Conservation (phyloP, 495 filamentous ascomycete species). For the Aspergillus incahuasiensis region DNA sequence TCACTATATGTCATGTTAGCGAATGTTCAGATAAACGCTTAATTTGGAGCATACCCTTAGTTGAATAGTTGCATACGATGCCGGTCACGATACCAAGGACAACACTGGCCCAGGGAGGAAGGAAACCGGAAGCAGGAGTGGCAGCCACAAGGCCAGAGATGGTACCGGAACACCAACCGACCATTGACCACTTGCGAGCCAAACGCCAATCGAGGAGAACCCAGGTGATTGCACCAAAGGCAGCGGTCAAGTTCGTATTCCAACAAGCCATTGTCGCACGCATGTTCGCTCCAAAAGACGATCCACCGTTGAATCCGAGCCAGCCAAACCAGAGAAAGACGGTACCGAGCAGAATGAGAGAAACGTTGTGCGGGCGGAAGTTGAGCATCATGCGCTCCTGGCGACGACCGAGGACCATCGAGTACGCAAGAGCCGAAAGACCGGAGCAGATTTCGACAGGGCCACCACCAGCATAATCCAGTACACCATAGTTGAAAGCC, state of each 20-base stretch:
- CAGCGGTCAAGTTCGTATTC: slow-evolving; percentile 91
- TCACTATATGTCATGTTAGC: slow-evolving; percentile 50
- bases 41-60: slow-evolving; percentile 57
- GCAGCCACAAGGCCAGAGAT: slow-evolving; percentile 88
- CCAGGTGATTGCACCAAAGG: slow-evolving; percentile 86
- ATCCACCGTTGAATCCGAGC: slow-evolving; percentile 98
- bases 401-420: slow-evolving; percentile 88
- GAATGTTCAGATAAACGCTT: slow-evolving; percentile 11
- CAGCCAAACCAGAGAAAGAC: slow-evolving; percentile 97
- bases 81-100: slow-evolving; percentile 81
- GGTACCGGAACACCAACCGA: slow-evolving; percentile 95
- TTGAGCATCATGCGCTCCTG: slow-evolving; percentile 99
- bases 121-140: slow-evolving; percentile 82
- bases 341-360: slow-evolving; percentile 91
- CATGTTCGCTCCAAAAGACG: slow-evolving; percentile 92
- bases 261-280: slow-evolving; percentile 95
- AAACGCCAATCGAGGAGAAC: slow-evolving; percentile 89
- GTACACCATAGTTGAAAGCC: slow-evolving; percentile 85
- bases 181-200: slow-evolving; percentile 97
- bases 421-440: slow-evolving; percentile 89
- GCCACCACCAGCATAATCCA: slow-evolving; percentile 95
- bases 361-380: slow-evolving; percentile 94
- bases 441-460: slow-evolving; percentile 98
- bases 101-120: slow-evolving; percentile 86
- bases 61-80: slow-evolving; percentile 85